Evolutionary conservation across 495 filamentous ascomycete species (phyloP).

Genomic region (Corynascus novoguineensis): DNA sequence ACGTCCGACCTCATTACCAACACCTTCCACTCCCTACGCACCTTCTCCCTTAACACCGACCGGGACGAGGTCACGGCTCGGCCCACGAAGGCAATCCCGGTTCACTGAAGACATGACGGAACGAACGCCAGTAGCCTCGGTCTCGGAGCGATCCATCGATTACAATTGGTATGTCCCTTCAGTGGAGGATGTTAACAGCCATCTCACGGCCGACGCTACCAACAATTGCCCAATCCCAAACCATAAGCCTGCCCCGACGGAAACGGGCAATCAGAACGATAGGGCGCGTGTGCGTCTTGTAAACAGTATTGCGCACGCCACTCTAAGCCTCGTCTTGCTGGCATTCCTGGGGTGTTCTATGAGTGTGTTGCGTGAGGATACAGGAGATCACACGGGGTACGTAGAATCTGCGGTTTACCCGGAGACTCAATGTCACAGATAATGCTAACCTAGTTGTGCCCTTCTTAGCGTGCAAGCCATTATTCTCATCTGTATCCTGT

Average conservation of each 20-base stretch:
- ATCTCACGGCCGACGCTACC: background rate
- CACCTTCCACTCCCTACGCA: background rate
- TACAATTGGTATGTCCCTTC: constrained; percentile 9
- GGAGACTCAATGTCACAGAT: background rate
- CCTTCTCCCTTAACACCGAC: constrained; percentile 2
- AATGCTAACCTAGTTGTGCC: background rate
- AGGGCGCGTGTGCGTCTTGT: constrained; percentile 5
- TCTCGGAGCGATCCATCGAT: constrained; percentile 17
- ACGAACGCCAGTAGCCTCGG: constrained; percentile 23
- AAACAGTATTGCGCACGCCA: constrained; percentile 12
- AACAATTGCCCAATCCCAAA: background rate
- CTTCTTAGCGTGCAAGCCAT: constrained; percentile 22
- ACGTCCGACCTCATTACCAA: background rate
- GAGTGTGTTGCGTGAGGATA: constrained; percentile 5
- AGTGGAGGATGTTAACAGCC: constrained; percentile 6
- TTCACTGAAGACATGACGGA: constrained; percentile 31
- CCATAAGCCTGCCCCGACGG: background rate
- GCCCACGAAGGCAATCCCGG: constrained; percentile 23
- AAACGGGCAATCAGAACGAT: background rate
- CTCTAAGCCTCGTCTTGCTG: constrained; percentile 10
- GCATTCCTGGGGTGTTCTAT: background rate
- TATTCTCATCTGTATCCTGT: constrained; percentile 27
- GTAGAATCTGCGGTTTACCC: background rate
- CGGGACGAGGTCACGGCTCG: constrained; percentile 9
- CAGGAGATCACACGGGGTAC: constrained; percentile 3